Percentiles rank a stretch among this genome's conserved stretches.
phyloP scores from a whole-genome alignment of 352 stramenopile genomes.

The Blastocystis sp. region DNA sequence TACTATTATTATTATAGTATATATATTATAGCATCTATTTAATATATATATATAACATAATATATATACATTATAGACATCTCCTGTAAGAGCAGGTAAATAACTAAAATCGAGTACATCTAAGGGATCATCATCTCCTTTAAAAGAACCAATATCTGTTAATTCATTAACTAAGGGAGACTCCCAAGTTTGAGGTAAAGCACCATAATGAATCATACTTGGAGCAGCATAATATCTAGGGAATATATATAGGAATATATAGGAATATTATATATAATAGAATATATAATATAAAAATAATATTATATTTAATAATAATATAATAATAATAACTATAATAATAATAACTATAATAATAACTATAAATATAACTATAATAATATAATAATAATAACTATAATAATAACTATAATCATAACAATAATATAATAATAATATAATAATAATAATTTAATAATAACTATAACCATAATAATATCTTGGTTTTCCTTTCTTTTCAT shows the following conservation, averaged over 20 bases:
- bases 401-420: too few species aligned
- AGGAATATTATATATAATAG: background rate
- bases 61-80: slow-evolving; percentile 77
- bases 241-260: slow-evolving; percentile 19
- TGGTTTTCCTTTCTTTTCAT: slow-evolving; percentile 80
- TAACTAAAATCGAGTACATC: slow-evolving; percentile 92
- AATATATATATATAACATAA: too few species aligned
- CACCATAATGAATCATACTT: slow-evolving; percentile 76
- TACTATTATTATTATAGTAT: too few species aligned
- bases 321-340: background rate
- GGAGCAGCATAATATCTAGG: slow-evolving; percentile 69
- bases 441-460: too few species aligned
- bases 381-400: too few species aligned
- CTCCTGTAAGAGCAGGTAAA: slow-evolving; percentile 70
- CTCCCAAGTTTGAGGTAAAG: slow-evolving; percentile 94
- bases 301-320: background rate
- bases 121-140: slow-evolving; percentile 87
- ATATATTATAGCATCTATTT: too few species aligned
- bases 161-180: slow-evolving; percentile 57
- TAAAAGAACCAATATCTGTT: slow-evolving; percentile 54
- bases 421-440: too few species aligned
- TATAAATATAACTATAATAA: too few species aligned
- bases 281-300: background rate
- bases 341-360: too few species aligned
- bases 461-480: slow-evolving; percentile 73